Percentiles rank a stretch among this genome's conserved stretches.
phyloP scores from a whole-genome alignment of 106 monocot species.

The Gastrodia elata region DNA sequence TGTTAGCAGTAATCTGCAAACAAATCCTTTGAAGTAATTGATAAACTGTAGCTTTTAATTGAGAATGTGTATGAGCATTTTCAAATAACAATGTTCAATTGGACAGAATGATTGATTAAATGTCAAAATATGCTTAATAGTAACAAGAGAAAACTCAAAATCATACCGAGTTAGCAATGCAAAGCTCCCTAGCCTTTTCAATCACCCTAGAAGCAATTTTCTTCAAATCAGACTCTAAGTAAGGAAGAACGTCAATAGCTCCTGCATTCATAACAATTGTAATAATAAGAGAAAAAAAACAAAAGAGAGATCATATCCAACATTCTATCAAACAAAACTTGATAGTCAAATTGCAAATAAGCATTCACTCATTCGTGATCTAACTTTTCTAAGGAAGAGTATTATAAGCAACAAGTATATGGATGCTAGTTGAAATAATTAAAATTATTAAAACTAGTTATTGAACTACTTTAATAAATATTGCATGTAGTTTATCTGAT shows the following conservation, averaged over 20 bases:
- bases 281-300: background rate
- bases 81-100: background rate
- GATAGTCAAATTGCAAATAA: background rate
- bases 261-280: background rate
- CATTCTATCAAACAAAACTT: background rate
- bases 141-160: background rate
- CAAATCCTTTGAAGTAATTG: background rate
- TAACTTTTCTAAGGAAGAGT: background rate
- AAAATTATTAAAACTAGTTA: too few species aligned
- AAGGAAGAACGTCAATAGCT: background rate
- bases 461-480: too few species aligned
- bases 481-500: too few species aligned
- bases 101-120: background rate
- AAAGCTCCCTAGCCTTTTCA: background rate
- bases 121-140: background rate
- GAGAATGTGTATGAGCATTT: background rate
- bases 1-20: background rate
- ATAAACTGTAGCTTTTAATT: background rate
- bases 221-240: background rate
- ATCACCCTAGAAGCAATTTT: slow-evolving; percentile 1
- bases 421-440: too few species aligned
- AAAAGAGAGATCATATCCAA: background rate
- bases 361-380: background rate
- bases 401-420: too few species aligned
- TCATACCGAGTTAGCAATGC: background rate